Base-by-base conservation (phyloP, 2,329 filamentous ascomycete genomes). In the Coniochaeta hoffmannii region DNA sequence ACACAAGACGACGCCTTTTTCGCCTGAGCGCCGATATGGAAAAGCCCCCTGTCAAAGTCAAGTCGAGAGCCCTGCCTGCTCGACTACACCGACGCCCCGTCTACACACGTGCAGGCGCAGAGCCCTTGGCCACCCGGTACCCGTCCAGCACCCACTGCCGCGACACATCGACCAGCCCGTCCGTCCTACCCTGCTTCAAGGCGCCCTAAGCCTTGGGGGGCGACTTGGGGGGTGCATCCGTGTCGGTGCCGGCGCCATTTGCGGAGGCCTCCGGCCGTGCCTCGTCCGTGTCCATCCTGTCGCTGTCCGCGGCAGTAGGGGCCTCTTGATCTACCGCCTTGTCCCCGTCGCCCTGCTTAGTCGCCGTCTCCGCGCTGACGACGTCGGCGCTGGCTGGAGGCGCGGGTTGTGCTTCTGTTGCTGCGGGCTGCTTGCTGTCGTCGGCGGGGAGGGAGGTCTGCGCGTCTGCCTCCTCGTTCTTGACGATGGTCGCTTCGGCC, bases 381-480 rank as follows among this genome's bases (percentile, higher is more conserved):
- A n/a, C 41, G 19, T 1, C 24, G 14, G 41, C 41, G 10, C 24
- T 28, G 41, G 54, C 30, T 12, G 54, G 6, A 36, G 53, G 46
- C 12, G 49, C 50, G 24, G 53, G 32, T n/a, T n/a, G n/a, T 26
- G 30, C 32, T 4, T 28, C 41, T 6, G 36, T 19, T 14, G 53
- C 53, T 5, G 57, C 30, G 17, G 51, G 54, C n/a, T n/a, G n/a
- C 38, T 53, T 55, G 32, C 54, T 56, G 17, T 58, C 58, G 1
- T 38, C 50, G 10, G 22, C 22, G 11, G 31, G 50, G 5, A 38
- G 19, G 3, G 50, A 38, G 4, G 69, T 60, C n/a, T 65, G 65
- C 2, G 65, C 61, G 50, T 75, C 71, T 4, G 60, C 59, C 6
- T 76, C 73, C 38, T 75, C 73, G 31, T 69, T 68, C 56, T 75